Base-by-base conservation (phyloP, 1,139 yeast species). In the Taphrina deformans region DNA sequence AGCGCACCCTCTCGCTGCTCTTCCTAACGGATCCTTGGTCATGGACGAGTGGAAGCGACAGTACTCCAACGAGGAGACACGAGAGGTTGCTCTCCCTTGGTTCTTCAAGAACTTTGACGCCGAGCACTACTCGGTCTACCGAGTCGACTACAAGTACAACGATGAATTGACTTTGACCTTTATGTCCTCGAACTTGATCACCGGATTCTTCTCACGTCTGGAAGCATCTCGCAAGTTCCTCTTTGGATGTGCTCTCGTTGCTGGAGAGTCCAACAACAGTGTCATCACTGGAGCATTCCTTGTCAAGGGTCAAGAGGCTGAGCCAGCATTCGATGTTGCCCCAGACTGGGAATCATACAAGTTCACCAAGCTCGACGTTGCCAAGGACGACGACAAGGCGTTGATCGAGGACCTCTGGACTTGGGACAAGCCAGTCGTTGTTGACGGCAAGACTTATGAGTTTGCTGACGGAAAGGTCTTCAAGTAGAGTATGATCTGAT, bases 191-290 rank as follows among this genome's bases (percentile, higher is more conserved):
- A 93, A 93, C 87, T 86, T 91, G 80, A 82, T 93, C 77, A 98
- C 98, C 78, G 99, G 99, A 76, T 93, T 93, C 89, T 90, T 93
- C 86, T 87, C 86, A 88, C 89, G 99, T 83, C 85, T 93, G 76
- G 77, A 86, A 70, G 98, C 86, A 72, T 92, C 98, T 71, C 83
- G 89, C 82, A 93, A 93, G 83, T 93, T 86, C 85, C 79, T 93
- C 85, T 93, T 93, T 79, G 99, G 99, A 77, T 81, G 86, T 77
- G 79, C 87, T 81, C 96, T 90, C 75, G 98, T 93, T 73, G 92
- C 89, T 82, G 99, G 99, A 80, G 97, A 89, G 83, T 90, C 91
- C 91, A 92, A 91, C 88, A 83, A 88, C 86, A 93, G 92, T 82
- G 97, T 98, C 83, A 92, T 93, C 78, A 82, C 89, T 73, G 97